Evolutionary conservation across 1,284 basidiomycete genomes (phyloP).

Genomic region (Vanrija sp.): DNA sequence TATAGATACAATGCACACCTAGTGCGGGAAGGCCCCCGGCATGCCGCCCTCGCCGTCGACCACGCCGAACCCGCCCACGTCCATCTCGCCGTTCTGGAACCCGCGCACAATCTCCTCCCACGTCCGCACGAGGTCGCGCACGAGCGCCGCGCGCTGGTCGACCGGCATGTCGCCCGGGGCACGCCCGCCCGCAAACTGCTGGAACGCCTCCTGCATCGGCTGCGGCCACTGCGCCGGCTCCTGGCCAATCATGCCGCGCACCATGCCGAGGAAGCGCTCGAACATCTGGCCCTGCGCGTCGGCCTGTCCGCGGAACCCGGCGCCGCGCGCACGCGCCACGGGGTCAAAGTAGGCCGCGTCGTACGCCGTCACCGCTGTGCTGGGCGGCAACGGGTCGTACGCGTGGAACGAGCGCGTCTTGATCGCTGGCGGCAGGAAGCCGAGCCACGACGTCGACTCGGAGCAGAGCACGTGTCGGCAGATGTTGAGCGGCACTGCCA

Average conservation of each 20-base stretch:
- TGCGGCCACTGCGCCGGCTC: conserved; percentile 10
- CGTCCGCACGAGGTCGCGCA: conserved; percentile 13
- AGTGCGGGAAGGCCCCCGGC: not conserved
- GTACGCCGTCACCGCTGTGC: conserved; percentile 58
- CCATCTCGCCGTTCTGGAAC: conserved; percentile 7
- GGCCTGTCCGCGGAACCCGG: conserved; percentile 5
- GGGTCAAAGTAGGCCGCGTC: conserved; percentile 63
- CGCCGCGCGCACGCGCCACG: conserved; percentile 12
- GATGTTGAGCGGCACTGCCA: conserved; percentile 49
- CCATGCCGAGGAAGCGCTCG: conserved; percentile 13
- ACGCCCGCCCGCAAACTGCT: conserved; percentile 10
- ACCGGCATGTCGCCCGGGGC: conserved; percentile 8
- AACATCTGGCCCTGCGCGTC: conserved; percentile 7
- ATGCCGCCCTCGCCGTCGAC: conserved; percentile 1
- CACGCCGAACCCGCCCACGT: not conserved
- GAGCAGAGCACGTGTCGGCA: conserved; percentile 71
- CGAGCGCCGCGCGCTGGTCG: conserved; percentile 8
- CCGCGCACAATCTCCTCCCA: conserved; percentile 15
- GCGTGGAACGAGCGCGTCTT: conserved; percentile 54
- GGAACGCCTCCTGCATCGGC: conserved; percentile 13
- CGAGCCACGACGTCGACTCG: conserved; percentile 60
- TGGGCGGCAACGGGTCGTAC: conserved; percentile 77
- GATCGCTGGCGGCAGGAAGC: conserved; percentile 64
- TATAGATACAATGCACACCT: not conserved
- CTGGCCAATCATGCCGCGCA: conserved; percentile 10